Evolutionary conservation across 2,329 filamentous ascomycete species (phyloP).

Genomic region (Aspergillus sp.): DNA sequence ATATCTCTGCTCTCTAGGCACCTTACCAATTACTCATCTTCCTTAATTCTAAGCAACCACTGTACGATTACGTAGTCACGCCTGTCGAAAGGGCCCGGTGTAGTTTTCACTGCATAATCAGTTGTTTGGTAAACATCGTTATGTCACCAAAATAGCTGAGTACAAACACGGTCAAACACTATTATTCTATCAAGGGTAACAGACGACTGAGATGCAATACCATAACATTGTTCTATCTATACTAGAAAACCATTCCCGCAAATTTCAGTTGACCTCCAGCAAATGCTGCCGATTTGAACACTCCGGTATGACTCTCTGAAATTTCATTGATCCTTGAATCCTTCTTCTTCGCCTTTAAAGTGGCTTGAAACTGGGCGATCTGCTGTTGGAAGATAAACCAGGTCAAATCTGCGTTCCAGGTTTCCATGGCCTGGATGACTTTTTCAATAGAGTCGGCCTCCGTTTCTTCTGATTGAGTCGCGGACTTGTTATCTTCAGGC

Average conservation of each 20-base stretch:
- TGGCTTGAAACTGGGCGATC: slow-evolving; percentile 5
- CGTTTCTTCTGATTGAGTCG: neutral
- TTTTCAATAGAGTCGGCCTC: slow-evolving; percentile 26
- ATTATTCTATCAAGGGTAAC: no score
- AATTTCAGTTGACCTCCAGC: slow-evolving; percentile 2
- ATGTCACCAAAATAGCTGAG: no score
- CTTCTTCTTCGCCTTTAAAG: slow-evolving; percentile 19
- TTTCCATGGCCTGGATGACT: slow-evolving; percentile 40
- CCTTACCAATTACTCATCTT: neutral
- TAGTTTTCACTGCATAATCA: no score
- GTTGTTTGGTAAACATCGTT: no score
- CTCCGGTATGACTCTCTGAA: neutral
- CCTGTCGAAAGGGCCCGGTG: neutral
- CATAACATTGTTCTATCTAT: neutral
- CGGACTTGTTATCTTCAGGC: neutral
- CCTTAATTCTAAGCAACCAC: neutral
- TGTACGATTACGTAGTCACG: no score
- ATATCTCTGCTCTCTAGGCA: slow-evolving; percentile 10
- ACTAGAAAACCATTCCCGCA: slow-evolving; percentile 8
- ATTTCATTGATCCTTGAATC: neutral
- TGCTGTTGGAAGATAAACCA: slow-evolving; percentile 41
- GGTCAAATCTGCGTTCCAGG: slow-evolving; percentile 42
- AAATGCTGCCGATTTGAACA: neutral
- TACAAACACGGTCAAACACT: no score
- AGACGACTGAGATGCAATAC: no score